Evolutionary conservation across 176 grass and related monocot species (phyloP).

Genomic region (Themeda triandra): DNA sequence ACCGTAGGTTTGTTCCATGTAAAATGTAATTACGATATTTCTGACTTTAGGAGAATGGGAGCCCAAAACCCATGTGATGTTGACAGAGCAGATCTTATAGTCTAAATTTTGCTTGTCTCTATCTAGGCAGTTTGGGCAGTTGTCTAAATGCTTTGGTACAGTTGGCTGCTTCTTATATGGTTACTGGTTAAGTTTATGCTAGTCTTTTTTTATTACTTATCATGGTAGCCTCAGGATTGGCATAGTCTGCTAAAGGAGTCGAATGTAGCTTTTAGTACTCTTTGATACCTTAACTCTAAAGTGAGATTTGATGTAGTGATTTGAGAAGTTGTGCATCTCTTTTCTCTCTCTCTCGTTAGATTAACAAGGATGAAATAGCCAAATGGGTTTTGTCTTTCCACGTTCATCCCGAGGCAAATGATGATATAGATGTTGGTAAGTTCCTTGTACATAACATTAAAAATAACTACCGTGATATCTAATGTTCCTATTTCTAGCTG

Average conservation of each 20-base stretch:
- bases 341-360: constrained; percentile 31
- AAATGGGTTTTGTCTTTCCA: constrained; percentile 90
- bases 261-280: background rate
- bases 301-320: background rate
- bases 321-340: constrained; percentile 16
- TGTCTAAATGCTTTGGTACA: background rate
- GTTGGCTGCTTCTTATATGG: background rate
- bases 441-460: background rate
- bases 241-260: background rate
- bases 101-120: background rate
- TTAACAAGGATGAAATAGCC: constrained; percentile 67
- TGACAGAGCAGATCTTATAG: background rate
- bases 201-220: background rate
- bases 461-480: background rate
- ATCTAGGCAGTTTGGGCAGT: background rate
- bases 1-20: background rate
- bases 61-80: background rate
- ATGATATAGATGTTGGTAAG: constrained; percentile 47
- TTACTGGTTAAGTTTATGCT: background rate
- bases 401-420: constrained; percentile 43
- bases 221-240: background rate
- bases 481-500: background rate
- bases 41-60: background rate
- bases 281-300: background rate
- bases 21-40: background rate